phyloP scores from a whole-genome alignment of 2,329 filamentous ascomycete species.

The Xylaria multiplex region DNA sequence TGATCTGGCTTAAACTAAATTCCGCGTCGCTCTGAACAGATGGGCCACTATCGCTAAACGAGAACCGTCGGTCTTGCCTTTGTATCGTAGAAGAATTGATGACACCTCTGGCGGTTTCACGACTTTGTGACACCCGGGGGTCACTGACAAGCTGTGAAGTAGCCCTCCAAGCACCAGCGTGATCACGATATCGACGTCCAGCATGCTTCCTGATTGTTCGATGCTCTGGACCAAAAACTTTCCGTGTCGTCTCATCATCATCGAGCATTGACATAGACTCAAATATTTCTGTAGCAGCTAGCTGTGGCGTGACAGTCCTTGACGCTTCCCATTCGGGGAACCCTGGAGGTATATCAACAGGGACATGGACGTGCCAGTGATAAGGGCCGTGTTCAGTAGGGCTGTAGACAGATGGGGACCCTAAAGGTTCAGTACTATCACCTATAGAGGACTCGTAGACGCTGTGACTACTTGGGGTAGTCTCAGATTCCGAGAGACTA shows the following conservation, averaged over 20 bases:
- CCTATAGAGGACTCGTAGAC: slow-evolving; percentile 44
- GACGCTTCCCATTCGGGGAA: slow-evolving; percentile 40
- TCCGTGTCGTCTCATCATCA: slow-evolving; percentile 44
- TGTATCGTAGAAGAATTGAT: slow-evolving; percentile 43
- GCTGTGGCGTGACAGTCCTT: slow-evolving; percentile 48
- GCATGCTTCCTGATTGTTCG: slow-evolving; percentile 55
- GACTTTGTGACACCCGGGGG: slow-evolving; percentile 55
- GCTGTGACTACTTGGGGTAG: slow-evolving; percentile 51
- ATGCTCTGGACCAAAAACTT: slow-evolving; percentile 50
- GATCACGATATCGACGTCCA: slow-evolving; percentile 55
- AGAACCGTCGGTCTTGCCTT: slow-evolving; percentile 38
- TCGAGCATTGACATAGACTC: slow-evolving; percentile 48
- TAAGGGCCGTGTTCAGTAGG: slow-evolving; percentile 49
- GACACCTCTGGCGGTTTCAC: slow-evolving; percentile 53
- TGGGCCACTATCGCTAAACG: slow-evolving; percentile 45
- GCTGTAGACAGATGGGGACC: slow-evolving; percentile 48
- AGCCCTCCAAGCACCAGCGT: slow-evolving; percentile 58
- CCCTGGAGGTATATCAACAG: slow-evolving; percentile 50
- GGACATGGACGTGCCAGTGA: slow-evolving; percentile 53
- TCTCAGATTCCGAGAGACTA: slow-evolving; percentile 59
- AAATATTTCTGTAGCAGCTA: slow-evolving; percentile 45
- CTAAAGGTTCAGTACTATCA: slow-evolving; percentile 44
- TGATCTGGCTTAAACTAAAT: slow-evolving; percentile 56
- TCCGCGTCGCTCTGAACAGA: slow-evolving; percentile 55
- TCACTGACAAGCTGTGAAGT: slow-evolving; percentile 51